A percentile compares a stretch with the other conserved stretches of the same genome.
Evolutionary conservation across 2,329 filamentous ascomycete species (phyloP).

Genomic region (Colletotrichum tropicale): DNA sequence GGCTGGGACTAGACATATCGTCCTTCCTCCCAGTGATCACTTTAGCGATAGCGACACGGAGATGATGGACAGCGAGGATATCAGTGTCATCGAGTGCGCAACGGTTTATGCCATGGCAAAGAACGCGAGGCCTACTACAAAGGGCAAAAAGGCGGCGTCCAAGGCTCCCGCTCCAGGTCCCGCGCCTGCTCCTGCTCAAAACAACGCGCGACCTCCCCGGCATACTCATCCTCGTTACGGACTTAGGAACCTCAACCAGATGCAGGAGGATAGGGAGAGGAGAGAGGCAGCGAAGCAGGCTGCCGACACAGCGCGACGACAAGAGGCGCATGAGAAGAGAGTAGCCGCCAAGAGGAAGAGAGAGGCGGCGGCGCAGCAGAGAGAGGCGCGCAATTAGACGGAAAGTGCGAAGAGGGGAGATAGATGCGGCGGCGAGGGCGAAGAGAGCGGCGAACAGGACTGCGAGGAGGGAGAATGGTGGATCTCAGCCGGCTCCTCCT

Average conservation of each 20-base stretch:
- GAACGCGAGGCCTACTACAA: not conserved
- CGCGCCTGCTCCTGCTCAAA: accelerated
- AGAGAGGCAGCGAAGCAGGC: not conserved
- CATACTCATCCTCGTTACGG: not conserved
- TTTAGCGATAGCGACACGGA: not conserved
- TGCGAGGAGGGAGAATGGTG: too few species aligned
- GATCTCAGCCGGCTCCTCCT: too few species aligned
- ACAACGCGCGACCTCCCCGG: not conserved
- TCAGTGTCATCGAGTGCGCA: not conserved
- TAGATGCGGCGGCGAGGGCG: too few species aligned
- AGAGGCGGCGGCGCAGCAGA: not conserved
- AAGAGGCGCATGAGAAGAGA: not conserved
- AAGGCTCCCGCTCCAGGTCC: not conserved
- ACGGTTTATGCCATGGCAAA: not conserved
- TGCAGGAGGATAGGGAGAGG: not conserved
- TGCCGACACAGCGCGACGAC: not conserved
- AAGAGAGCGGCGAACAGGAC: too few species aligned
- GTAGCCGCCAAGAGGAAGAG: not conserved
- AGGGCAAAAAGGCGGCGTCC: not conserved
- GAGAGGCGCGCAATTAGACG: not conserved
- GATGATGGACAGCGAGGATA: accelerated
- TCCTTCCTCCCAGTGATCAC: accelerated
- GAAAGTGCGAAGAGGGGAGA: too few species aligned
- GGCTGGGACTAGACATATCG: not conserved
- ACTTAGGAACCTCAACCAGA: not conserved